Evolutionary conservation across 192 early-diverging fungal species (phyloP).

Genomic region (Coemansia sp.): DNA sequence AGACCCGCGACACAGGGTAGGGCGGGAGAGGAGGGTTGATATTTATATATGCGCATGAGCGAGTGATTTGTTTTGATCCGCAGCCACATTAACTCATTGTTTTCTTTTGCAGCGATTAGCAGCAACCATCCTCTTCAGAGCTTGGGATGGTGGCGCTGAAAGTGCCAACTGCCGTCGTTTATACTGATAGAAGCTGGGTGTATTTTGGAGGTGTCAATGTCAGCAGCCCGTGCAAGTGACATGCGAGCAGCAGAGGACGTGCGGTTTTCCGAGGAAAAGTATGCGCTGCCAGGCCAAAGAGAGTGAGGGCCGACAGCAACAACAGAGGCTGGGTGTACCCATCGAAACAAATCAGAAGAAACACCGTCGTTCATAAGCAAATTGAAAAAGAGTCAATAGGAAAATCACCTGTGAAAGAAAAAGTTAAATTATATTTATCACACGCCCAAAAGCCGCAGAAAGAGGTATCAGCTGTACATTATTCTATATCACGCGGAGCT

Average conservation of each 20-base stretch:
- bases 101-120: not conserved
- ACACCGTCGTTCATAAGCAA: not conserved
- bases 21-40: not conserved
- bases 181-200: constrained; percentile 30
- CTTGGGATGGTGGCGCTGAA: constrained; percentile 14
- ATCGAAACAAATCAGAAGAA: not conserved
- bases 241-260: constrained; percentile 2
- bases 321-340: constrained; percentile 29
- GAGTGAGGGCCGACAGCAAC: constrained; percentile 27
- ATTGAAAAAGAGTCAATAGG: constrained; percentile 4
- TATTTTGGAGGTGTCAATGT: constrained; percentile 27
- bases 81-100: not conserved
- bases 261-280: not conserved
- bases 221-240: not conserved
- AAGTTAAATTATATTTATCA: not conserved
- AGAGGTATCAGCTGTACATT: not conserved
- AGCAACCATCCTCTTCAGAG: constrained; percentile 9
- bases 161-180: constrained; percentile 1
- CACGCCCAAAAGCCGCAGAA: not conserved
- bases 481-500: not conserved
- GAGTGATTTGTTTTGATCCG: constrained; percentile 12
- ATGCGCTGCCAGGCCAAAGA: constrained; percentile 17
- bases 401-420: not conserved
- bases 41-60: not conserved
- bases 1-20: not conserved